phyloP scores from a whole-genome alignment of 768 basidiomycete species.

The Psilocybe cubensis region DNA sequence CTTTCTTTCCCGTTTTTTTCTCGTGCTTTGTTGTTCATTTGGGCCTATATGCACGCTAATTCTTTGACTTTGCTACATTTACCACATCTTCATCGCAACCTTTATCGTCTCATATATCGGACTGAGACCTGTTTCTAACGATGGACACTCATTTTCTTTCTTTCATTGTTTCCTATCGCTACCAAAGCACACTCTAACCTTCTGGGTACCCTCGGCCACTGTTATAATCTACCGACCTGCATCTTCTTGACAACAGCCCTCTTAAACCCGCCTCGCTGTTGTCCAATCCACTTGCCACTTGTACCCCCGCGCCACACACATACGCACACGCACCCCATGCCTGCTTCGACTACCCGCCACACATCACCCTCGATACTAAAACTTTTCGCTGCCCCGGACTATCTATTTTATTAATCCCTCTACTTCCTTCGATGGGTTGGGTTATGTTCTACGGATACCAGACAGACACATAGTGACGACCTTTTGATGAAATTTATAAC shows the following conservation, averaged over 20 bases:
- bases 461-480: background rate
- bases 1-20: background rate
- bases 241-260: background rate
- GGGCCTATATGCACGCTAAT: background rate
- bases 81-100: background rate
- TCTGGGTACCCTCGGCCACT: background rate
- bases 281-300: background rate
- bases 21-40: background rate
- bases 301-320: background rate
- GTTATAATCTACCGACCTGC: background rate
- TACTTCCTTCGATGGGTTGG: background rate
- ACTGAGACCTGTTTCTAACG: background rate
- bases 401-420: background rate
- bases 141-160: too few species aligned
- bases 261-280: background rate
- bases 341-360: too few species aligned
- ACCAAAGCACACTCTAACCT: background rate
- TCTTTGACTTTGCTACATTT: background rate
- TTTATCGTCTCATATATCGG: background rate
- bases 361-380: background rate
- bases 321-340: background rate
- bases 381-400: background rate
- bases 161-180: background rate
- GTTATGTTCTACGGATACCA: background rate
- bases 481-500: background rate